Evolutionary conservation across 1,284 basidiomycete genomes (phyloP), one percentile per base, ranked within the genome.

Genomic region (Puccinia coronata): DNA sequence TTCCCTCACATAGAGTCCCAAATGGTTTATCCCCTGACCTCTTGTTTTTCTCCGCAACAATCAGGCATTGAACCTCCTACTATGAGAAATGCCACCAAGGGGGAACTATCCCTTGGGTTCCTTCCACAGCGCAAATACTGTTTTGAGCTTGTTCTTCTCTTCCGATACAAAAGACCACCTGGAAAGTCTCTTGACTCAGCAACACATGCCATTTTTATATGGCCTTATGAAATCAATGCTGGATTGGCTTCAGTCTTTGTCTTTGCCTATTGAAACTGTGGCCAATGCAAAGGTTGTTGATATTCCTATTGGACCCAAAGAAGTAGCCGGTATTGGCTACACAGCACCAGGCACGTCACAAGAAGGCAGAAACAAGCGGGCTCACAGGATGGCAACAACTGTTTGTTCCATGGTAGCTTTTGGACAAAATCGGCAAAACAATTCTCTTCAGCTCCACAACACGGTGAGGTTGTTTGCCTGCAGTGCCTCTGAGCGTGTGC

Each of bases 401-500:
- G 39, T 71, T 20, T 51, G 69, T 20, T 31, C 69, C 1, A 71
- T 71, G 49, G 2, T 51, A 0, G 69, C 69, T 0, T 71, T 34
- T 53, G 20, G 25, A 1, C 69, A 14, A 43, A 71, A 71, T 16
- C 23, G 69, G 1, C 69, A 39, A 9, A 3, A 31, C 25, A 71
- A 71, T 36, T 39, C 69, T 23, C 47, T 71, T 12, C 69, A 71
- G 69, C 69, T 71, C 5, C 43, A 71, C 47, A 70, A 70, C 28
- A 28, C 67, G 0, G 67, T 70, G 2, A 25, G 28, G 36, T 70
- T 70, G 16, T 70, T 53, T 53, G 47, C 69, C n/a, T 51, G 69
- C 16, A 49, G 69, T 5, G 23, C 36, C 12, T 71, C 69, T 1
- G 47, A 71, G 16, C 28, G 28, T 0, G 49, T 71, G 2, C 25